phyloP scores from a whole-genome alignment of 306 rosid genomes.

The Cicer cuneatum region DNA sequence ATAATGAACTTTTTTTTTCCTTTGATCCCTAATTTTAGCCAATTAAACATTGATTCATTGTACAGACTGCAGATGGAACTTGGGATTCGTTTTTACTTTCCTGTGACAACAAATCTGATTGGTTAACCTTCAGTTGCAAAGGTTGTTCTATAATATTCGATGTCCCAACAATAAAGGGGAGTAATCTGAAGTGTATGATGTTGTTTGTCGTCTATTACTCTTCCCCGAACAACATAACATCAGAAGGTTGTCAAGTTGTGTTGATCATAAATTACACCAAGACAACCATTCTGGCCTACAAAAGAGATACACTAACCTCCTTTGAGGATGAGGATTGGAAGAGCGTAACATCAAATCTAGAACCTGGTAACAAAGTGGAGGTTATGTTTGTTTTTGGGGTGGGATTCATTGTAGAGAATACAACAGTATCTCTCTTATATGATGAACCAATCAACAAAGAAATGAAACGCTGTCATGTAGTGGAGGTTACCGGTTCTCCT shows the following conservation, averaged over 20 bases:
- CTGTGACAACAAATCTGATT: not conserved
- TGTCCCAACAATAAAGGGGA: not conserved
- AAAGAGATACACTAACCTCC: not conserved
- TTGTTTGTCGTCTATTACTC: not conserved
- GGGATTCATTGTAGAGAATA: not conserved
- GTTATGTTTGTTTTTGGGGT: not conserved
- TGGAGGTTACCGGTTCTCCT: not conserved
- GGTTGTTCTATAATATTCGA: slow-evolving; percentile 4
- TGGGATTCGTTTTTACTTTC: no score
- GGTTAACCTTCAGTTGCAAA: not conserved
- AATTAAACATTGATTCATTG: not conserved
- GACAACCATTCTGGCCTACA: not conserved
- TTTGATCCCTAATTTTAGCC: not conserved
- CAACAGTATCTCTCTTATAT: not conserved
- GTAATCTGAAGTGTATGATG: not conserved
- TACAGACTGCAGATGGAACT: slow-evolving; percentile 3
- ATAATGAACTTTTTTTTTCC: not conserved
- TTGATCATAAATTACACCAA: slow-evolving; percentile 2
- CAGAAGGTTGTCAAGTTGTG: not conserved
- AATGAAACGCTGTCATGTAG: not conserved
- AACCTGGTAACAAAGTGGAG: slow-evolving; percentile 4
- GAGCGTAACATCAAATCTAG: not conserved
- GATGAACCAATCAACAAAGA: not conserved
- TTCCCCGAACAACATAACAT: not conserved
- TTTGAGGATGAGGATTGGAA: not conserved